Evolutionary conservation across 352 stramenopile genomes (phyloP).

Genomic region (Pythium diclinum): DNA sequence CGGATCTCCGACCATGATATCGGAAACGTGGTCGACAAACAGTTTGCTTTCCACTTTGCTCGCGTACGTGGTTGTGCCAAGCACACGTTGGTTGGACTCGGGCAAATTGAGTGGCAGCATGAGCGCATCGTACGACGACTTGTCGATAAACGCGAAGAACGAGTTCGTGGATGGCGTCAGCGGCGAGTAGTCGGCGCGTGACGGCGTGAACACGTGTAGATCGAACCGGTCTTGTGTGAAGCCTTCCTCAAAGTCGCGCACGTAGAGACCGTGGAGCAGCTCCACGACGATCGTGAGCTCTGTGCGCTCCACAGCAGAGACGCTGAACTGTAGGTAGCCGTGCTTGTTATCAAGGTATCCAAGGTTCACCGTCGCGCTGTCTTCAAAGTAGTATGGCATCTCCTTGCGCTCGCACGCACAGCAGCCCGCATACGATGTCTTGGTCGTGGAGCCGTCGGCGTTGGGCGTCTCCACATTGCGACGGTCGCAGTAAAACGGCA

Average conservation of each 20-base stretch:
- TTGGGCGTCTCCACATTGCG: conserved; percentile 27
- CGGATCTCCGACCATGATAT: conserved; percentile 91
- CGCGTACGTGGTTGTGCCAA: conserved; percentile 49
- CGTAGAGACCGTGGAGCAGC: conserved; percentile 92
- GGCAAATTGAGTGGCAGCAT: conserved; percentile 95
- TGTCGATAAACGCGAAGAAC: conserved; percentile 84
- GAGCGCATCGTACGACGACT: conserved; percentile 70
- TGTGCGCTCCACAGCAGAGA: conserved; percentile 75
- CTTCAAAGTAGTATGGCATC: conserved; percentile 90
- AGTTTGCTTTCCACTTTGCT: conserved; percentile 71
- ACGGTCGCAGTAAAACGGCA: conserved; percentile 65
- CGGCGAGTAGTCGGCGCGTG: conserved; percentile 63
- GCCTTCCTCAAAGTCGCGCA: conserved; percentile 86
- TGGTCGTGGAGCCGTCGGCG: conserved; percentile 24
- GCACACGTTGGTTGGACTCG: conserved; percentile 49
- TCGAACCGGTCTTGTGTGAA: conserved; percentile 81
- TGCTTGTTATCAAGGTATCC: conserved; percentile 96
- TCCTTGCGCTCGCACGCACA: conserved; percentile 85
- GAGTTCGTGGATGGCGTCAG: conserved; percentile 51
- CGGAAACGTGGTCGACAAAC: conserved; percentile 90
- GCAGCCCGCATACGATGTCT: conserved; percentile 52
- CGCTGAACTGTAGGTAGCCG: conserved; percentile 88
- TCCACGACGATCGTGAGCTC: conserved; percentile 91
- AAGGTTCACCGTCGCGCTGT: conserved; percentile 40
- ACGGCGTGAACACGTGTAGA: conserved; percentile 88